These are phyloP conservation scores for Xylariaceae sp. DNA, from an alignment of 2,329 filamentous ascomycete genomes.

Conservation along the genomic window DNA sequence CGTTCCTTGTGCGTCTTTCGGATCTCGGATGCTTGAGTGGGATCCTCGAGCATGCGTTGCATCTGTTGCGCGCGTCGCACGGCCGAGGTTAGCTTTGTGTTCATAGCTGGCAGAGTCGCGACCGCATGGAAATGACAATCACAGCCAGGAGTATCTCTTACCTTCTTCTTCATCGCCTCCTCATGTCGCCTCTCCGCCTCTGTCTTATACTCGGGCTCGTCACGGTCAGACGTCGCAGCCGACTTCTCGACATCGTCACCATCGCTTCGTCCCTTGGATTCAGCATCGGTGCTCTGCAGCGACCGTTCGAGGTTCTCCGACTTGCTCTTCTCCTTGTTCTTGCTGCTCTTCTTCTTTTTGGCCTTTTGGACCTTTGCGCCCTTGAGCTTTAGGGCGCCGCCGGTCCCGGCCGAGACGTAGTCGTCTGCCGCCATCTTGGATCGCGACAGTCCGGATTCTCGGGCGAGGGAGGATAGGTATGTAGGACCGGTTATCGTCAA, in stretches of 20 bases:
- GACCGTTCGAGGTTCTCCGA: constrained; percentile 42
- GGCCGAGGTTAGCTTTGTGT: constrained; percentile 7
- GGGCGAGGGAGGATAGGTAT: background rate
- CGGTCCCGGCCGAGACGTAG: constrained; percentile 59
- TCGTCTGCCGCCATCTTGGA: constrained; percentile 65
- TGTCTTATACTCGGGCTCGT: constrained; percentile 57
- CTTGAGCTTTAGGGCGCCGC: constrained; percentile 81
- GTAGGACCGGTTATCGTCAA: background rate
- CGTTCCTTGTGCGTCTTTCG: constrained; percentile 96
- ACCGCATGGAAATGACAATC: background rate
- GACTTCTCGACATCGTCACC: constrained; percentile 28
- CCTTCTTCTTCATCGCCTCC: constrained; percentile 74
- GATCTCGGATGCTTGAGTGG: constrained; percentile 60
- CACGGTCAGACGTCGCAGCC: constrained; percentile 25
- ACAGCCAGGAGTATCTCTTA: constrained; percentile 29
- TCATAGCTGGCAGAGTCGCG: background rate
- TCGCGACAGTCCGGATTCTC: background rate
- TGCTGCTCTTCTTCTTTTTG: constrained; percentile 56
- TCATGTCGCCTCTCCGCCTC: constrained; percentile 78
- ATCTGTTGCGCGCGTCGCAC: constrained; percentile 47
- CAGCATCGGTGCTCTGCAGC: constrained; percentile 35
- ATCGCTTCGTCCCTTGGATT: constrained; percentile 18
- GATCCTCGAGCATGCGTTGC: constrained; percentile 66
- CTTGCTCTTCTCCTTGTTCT: constrained; percentile 35
- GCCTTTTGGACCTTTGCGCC: constrained; percentile 60